Percentiles rank a stretch among this genome's conserved stretches.
phyloP scores from a whole-genome alignment of 306 rosid species.

The Prunus padus region DNA sequence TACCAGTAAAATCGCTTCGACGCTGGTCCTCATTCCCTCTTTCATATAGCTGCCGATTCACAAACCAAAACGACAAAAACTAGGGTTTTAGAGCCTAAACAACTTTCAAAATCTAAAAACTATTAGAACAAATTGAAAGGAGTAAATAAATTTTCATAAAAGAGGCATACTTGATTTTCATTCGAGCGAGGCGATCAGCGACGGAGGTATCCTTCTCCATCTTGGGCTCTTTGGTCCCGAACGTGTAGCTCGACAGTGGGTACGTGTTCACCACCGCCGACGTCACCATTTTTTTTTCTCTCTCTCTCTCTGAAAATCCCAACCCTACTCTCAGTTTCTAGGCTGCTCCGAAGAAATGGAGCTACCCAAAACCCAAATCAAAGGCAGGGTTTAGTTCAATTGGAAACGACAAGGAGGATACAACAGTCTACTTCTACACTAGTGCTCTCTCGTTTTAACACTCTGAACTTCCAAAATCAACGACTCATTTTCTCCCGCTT shows the following conservation, averaged over 20 bases:
- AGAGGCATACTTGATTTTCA: conserved; percentile 84
- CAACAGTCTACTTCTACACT: neutral
- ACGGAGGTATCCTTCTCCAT: conserved; percentile 99
- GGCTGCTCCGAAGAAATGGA: neutral
- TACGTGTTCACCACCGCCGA: conserved; percentile 91
- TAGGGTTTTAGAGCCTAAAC: conserved; percentile 42
- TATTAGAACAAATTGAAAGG: neutral
- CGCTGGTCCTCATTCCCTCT: conserved; percentile 98
- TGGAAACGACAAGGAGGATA: neutral
- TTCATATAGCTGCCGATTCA: conserved; percentile 73
- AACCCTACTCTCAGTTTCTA: neutral
- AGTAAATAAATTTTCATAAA: neutral
- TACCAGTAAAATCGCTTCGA: conserved; percentile 93
- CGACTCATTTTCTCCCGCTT: neutral
- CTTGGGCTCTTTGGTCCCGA: conserved; percentile 99
- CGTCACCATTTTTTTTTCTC: conserved; percentile 46
- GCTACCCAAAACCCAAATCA: conserved; percentile 4
- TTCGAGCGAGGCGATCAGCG: conserved; percentile 99
- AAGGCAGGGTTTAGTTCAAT: conserved; percentile 1
- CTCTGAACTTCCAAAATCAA: neutral
- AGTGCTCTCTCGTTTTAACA: neutral
- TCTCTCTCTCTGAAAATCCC: conserved; percentile 1
- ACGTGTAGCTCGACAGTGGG: conserved; percentile 96
- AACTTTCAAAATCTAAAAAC: neutral
- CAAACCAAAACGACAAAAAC: conserved; percentile 16